Percentiles rank a stretch among this genome's conserved stretches.
Conservation (phyloP, 495 filamentous ascomycete genomes). For the Neurospora sp. region DNA sequence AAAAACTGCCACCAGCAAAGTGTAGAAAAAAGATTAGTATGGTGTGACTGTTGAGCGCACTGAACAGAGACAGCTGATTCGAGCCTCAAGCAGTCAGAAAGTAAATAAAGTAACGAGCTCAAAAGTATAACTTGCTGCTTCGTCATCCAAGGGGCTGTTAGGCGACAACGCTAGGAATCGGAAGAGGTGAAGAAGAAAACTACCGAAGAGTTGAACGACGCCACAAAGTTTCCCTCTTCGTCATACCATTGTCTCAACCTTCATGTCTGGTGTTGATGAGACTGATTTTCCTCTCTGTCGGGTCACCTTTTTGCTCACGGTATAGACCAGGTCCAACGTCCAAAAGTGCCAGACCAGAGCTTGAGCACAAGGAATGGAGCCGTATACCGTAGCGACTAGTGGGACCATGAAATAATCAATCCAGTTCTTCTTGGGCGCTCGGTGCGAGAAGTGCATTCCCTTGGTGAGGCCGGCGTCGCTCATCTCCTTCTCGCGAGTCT, state of each 20-base stretch:
- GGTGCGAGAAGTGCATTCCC: conserved; percentile 48
- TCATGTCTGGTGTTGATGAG: conserved; percentile 7
- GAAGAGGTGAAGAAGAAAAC: conserved; percentile 1
- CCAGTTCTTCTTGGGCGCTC: conserved; percentile 41
- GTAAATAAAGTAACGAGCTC: neutral
- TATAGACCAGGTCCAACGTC: conserved; percentile 54
- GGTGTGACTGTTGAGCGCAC: neutral
- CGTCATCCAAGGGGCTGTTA: neutral
- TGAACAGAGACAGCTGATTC: neutral
- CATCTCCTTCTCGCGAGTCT: conserved; percentile 52
- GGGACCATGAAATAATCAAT: conserved; percentile 50
- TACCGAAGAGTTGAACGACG: neutral
- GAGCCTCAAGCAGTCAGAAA: neutral
- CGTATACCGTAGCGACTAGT: conserved; percentile 51
- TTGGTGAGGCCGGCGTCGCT: conserved; percentile 45
- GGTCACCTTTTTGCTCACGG: conserved; percentile 54
- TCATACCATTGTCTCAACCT: conserved; percentile 32
- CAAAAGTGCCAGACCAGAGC: conserved; percentile 58
- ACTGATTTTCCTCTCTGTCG: conserved; percentile 35
- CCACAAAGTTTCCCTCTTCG: neutral
- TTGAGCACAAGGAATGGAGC: conserved; percentile 50
- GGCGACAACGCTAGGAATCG: conserved; percentile 6
- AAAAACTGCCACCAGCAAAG: conserved; percentile 1
- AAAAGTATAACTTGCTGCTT: neutral
- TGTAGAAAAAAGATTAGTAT: conserved; percentile 4